Evolutionary conservation across 805 yeast genomes (phyloP).

Genomic region (Spathaspora hagerdaliae): DNA sequence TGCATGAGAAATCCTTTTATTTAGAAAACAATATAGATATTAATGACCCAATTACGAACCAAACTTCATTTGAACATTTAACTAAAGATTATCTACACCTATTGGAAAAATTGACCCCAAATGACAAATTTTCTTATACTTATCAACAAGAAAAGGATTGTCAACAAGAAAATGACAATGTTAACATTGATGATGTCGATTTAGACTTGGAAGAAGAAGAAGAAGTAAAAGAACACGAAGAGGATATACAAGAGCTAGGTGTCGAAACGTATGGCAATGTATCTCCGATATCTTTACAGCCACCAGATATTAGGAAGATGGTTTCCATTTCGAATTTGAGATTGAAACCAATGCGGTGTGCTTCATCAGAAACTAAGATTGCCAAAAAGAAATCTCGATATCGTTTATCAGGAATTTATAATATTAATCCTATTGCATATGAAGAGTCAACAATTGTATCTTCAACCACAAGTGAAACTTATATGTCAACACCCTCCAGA

Average conservation of each 20-base stretch:
- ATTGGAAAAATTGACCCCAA: constrained; percentile 13
- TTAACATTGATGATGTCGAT: background rate
- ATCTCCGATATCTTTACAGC: background rate
- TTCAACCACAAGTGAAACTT: background rate
- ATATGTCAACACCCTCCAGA: background rate
- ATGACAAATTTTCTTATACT: constrained; percentile 5
- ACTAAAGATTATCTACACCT: constrained; percentile 24
- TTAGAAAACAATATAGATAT: constrained; percentile 29
- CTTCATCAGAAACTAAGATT: constrained; percentile 18
- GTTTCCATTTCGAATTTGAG: constrained; percentile 33
- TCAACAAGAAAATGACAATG: background rate
- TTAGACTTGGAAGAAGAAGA: background rate
- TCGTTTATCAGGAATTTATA: constrained; percentile 34
- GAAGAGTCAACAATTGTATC: constrained; percentile 11
- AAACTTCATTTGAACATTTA: constrained; percentile 25
- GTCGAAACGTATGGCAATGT: too few relatives aligned
- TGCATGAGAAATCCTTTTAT: constrained; percentile 28
- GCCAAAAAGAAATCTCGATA: constrained; percentile 40
- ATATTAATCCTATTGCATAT: constrained; percentile 29
- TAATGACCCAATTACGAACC: constrained; percentile 29
- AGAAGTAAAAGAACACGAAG: background rate
- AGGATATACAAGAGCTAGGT: background rate
- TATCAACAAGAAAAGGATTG: background rate
- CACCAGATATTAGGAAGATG: constrained; percentile 6
- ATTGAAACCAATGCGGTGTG: constrained; percentile 38